Base-by-base conservation (phyloP, 1,284 basidiomycete genomes). In the Leccinum pachyderme region DNA sequence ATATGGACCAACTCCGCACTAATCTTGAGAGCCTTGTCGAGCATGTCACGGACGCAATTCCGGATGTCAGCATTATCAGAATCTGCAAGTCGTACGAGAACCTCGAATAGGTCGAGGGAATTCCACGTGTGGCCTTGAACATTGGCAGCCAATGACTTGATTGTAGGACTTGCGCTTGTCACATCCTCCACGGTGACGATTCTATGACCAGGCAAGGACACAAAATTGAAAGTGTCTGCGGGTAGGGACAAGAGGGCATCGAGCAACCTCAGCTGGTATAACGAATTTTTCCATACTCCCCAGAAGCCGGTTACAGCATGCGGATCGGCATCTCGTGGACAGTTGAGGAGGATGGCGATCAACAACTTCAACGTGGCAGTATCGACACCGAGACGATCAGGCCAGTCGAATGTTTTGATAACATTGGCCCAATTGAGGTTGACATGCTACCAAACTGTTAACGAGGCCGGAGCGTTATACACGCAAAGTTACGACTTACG, bases 101-200 rank as follows among this genome's bases (percentile, higher is more conserved):
- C 89, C 69, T 94, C 87, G 59, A 97, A 91, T 33, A 98, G 76
- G 62, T 97, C 95, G 15, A 95, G 76, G 9, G 92, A 93, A 71
- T 98, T 98, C 95, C 95, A 98, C 0, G 93, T 87, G 62, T 92
- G 91, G 2, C 84, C 86, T 68, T 96, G 92, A 22, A 96, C 91
- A 61, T 92, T 87, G 44, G 89, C 84, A 15, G 93, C 87, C 53
- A 93, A 76, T 12, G 87, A 82, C 69, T 93, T 89, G 76, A 94
- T 93, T 18, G 91, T 91, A n/a, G 90, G 88, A 63, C 89, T 89
- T 29, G 91, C 82, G 55, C 82, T 79, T 3, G 90, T 82, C 29
- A 95, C 91, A 60, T 95, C 89, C 44, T 95, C 92, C 33, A 93
- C 85, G 0, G 89, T 87, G 18, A 95, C 91, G 52, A 93, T 88